These are phyloP conservation scores for Tulasnella sp. DNA, from an alignment of 768 basidiomycete genomes.

Conservation along the genomic window DNA sequence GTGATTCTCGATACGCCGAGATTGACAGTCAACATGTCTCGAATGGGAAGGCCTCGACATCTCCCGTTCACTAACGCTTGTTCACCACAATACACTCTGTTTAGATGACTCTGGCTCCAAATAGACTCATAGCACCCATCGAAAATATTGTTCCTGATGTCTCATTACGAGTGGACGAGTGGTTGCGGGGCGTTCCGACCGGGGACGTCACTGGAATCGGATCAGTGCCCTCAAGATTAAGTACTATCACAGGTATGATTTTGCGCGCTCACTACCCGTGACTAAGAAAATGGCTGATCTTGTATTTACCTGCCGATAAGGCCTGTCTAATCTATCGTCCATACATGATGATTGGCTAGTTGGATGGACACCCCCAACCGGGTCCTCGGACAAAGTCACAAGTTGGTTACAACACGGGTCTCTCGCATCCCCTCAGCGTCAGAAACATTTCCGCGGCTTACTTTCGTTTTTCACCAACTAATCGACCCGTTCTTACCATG, in stretches of 20 bases:
- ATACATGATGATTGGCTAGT: not conserved
- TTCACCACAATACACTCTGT: not conserved
- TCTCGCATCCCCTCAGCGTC: not conserved
- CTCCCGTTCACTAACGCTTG: not conserved
- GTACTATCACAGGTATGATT: not conserved
- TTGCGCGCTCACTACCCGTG: not conserved
- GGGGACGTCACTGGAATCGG: not conserved
- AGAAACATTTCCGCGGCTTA: not conserved
- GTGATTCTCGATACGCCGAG: not conserved
- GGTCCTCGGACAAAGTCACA: not conserved
- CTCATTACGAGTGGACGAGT: not conserved
- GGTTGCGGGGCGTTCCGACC: not conserved
- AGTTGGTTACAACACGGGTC: not conserved
- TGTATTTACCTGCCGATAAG: not conserved
- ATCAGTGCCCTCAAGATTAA: not conserved
- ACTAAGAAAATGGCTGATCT: not conserved
- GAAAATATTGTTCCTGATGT: not conserved
- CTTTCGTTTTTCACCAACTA: not conserved
- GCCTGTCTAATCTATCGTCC: not conserved
- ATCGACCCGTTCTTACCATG: not conserved
- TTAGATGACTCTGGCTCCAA: not conserved
- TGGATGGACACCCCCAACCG: not conserved
- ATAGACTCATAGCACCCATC: not conserved
- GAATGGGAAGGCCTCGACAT: not conserved
- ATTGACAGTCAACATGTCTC: not conserved